phyloP scores from a whole-genome alignment of 306 rosid genomes.

The Malus fusca region DNA sequence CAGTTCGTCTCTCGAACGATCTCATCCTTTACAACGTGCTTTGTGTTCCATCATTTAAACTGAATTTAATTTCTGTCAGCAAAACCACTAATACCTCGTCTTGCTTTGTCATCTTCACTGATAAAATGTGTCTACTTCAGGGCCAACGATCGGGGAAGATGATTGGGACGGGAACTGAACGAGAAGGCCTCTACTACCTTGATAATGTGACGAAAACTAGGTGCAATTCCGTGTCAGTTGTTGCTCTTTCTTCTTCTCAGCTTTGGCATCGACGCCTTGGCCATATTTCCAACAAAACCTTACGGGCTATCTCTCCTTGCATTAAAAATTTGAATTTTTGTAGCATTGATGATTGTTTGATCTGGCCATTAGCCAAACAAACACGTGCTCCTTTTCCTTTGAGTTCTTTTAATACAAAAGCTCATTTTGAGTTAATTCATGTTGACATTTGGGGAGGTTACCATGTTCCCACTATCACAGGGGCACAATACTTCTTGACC shows the following conservation, averaged over 20 bases:
- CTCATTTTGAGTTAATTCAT: no score
- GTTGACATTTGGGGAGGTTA: no score
- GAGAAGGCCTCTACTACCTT: neutral
- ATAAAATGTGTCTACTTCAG: neutral
- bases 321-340: neutral
- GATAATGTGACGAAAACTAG: rapidly evolving
- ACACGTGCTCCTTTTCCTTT: no score
- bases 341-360: neutral
- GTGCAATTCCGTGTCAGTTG: neutral
- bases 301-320: neutral
- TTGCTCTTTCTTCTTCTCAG: neutral
- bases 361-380: no score
- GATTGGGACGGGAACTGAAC: neutral
- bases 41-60: no score
- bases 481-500: no score
- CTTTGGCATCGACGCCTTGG: neutral
- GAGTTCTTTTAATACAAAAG: no score
- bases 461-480: no score
- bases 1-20: no score
- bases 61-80: no score
- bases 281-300: neutral
- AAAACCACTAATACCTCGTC: neutral
- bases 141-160: neutral
- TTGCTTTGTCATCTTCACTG: neutral
- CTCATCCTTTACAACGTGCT: no score